Evolutionary conservation across 305 asterid genomes (phyloP).

Genomic region (Petunia hybrid): DNA sequence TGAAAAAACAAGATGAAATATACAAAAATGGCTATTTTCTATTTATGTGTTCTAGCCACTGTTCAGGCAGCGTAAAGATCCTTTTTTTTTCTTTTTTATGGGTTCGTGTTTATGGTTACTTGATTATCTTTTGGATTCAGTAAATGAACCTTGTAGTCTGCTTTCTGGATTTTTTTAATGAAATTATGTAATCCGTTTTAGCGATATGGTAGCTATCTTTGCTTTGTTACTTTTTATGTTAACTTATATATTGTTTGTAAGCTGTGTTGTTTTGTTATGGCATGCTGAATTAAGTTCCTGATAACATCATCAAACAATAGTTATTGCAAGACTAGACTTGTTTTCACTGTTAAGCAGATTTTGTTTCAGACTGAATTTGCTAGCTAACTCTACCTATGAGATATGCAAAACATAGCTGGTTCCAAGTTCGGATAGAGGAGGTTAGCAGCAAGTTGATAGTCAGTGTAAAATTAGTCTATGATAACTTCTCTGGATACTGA

Average conservation of each 20-base stretch:
- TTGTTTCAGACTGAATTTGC: neutral
- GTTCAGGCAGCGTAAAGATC: no score
- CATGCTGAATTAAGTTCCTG: neutral
- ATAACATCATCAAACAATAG: neutral
- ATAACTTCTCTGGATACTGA: neutral
- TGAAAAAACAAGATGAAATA: no score
- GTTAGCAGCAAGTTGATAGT: neutral
- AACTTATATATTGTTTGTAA: neutral
- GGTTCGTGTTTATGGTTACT: slow-evolving; percentile 13
- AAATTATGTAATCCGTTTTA: neutral
- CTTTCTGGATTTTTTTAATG: neutral
- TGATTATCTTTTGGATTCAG: neutral
- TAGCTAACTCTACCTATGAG: neutral
- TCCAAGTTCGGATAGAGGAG: neutral
- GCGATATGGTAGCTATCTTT: neutral
- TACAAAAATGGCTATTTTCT: no score
- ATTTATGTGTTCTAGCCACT: no score
- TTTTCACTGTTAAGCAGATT: neutral
- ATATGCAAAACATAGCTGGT: neutral
- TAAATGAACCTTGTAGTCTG: neutral
- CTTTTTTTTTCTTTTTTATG: no score
- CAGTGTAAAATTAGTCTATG: neutral
- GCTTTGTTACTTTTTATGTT: no score
- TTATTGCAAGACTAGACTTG: neutral
- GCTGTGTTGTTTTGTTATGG: neutral